Evolutionary conservation across 768 basidiomycete genomes (phyloP), one percentile per base, ranked within the genome.

Genomic region (Suillus plorans): DNA sequence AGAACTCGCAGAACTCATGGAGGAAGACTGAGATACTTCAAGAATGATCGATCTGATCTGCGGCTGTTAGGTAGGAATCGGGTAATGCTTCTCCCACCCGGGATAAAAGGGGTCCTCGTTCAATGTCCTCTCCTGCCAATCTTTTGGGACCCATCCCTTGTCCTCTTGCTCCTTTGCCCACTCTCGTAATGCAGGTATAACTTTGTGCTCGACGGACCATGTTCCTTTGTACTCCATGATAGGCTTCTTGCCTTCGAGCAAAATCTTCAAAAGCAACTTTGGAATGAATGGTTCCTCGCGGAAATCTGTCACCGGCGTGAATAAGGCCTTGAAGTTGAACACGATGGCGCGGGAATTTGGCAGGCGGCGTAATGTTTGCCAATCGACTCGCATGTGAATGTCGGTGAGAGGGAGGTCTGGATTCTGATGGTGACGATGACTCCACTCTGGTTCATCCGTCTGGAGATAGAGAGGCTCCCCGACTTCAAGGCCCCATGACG

Each of bases 1-100:
- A 25, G 95, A 97, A 74, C 80, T 98, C 25, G 95, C 88, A 44
- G 94, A 95, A 71, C 76, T 97, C 44, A 84, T 91, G 84, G 81
- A 74, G 65, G 76, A 71, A 39, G 71, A 77, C 13, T 71, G 66
- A 68, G 39, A 34, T 45, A 22, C 57, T 34, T 39, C 2, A 12
- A 34, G 14, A 13, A 60, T 25, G 25, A 60, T 31, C 31, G 31
- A 31, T 31, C 31, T 31, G 31, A 31, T 41, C 28, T 42, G 34
- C 37, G 42, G 14, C 25, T 36, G 13, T 49, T 34, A 67, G 28
- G 58, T 62, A 36, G 69, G 66, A 60, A 61, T 67, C 0, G 62
- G 66, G 36, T 75, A 71, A 62, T 68, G 69, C 9, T 71, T 68
- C 58, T 81, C 70, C 80, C 80, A 83, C 34, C 81, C 79, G 6